These are phyloP conservation scores for Dioscorea zingiberensis DNA, from an alignment of 106 monocot species.

Conservation along the genomic window DNA sequence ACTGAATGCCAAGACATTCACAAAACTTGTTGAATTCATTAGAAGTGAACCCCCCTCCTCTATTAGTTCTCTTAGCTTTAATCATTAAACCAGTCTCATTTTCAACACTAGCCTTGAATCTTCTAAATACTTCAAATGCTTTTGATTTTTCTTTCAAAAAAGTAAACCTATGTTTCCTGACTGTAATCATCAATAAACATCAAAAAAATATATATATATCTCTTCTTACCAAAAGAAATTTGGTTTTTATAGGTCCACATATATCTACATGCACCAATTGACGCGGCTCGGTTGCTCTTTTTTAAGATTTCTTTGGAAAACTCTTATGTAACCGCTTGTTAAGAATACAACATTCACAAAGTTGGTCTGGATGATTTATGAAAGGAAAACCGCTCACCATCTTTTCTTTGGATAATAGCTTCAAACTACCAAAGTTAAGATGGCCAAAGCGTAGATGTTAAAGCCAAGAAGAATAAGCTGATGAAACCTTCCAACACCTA, in stretches of 20 bases:
- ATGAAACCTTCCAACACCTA: neutral
- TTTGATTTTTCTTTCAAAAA: too few relatives aligned
- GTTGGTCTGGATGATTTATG: too few relatives aligned
- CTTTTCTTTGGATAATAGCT: too few relatives aligned
- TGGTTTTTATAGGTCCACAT: neutral
- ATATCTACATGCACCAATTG: neutral
- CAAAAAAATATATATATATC: neutral
- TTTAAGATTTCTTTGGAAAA: neutral
- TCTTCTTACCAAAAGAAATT: neutral
- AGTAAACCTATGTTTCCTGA: neutral
- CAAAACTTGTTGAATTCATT: too few relatives aligned
- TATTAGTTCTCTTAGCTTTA: neutral
- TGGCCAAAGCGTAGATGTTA: too few relatives aligned
- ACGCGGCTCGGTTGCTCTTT: neutral
- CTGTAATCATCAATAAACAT: neutral
- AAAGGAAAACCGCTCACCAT: too few relatives aligned
- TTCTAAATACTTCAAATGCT: neutral
- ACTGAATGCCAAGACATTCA: neutral
- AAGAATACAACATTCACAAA: too few relatives aligned
- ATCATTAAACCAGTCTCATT: neutral
- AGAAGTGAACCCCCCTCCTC: neutral
- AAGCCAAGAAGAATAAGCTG: too few relatives aligned
- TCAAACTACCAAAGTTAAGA: too few relatives aligned
- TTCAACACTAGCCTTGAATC: neutral
- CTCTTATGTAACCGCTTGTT: neutral